A percentile compares a stretch with the other conserved stretches of the same genome.
Conservation (phyloP, 257 asterid genomes). For the Nicotiana tabacum region DNA sequence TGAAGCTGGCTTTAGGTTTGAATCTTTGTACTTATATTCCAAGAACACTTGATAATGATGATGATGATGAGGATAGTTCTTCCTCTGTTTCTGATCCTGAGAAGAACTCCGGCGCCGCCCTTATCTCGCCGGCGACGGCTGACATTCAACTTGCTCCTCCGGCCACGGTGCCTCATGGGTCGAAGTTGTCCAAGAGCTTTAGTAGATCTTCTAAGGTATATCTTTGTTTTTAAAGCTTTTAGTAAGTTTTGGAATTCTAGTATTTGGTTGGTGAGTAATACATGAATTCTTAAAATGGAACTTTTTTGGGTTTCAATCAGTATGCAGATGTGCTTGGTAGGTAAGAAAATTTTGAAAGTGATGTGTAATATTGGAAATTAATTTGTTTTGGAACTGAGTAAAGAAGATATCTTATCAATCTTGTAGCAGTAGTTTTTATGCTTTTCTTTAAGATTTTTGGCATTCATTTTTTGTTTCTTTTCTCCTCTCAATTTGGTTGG, state of each 20-base stretch:
- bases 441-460: too few species aligned
- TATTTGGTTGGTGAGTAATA: not conserved
- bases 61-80: conserved; percentile 26
- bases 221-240: conserved; percentile 18
- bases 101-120: conserved; percentile 57
- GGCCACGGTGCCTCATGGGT: conserved; percentile 39
- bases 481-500: too few species aligned
- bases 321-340: not conserved
- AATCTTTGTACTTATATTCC: conserved; percentile 66
- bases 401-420: not conserved
- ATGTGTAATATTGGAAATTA: too few species aligned
- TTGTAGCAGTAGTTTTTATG: too few species aligned
- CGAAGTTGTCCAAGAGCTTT: conserved; percentile 73
- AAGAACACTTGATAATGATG: conserved; percentile 29
- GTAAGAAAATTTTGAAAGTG: not conserved
- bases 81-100: not conserved
- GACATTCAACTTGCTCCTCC: conserved; percentile 32
- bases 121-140: conserved; percentile 47
- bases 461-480: too few species aligned
- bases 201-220: conserved; percentile 78
- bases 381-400: not conserved
- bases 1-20: conserved; percentile 79
- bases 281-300: not conserved
- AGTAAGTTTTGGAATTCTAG: not conserved
- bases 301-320: not conserved